phyloP scores from a whole-genome alignment of 108 stramenopile genomes.

The Fragilaria radians region DNA sequence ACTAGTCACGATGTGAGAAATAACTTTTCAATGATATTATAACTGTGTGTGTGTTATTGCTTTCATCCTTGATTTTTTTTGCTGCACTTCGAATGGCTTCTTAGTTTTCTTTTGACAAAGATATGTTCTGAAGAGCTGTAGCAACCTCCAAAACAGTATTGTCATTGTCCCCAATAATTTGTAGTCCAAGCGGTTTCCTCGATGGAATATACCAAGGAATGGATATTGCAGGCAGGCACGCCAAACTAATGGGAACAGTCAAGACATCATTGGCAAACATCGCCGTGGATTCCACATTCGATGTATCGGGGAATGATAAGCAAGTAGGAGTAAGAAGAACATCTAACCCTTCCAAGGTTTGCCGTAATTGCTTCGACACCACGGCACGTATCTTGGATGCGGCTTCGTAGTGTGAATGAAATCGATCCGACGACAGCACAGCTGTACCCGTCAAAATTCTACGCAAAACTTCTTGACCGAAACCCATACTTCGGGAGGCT shows the following conservation, averaged over 20 bases:
- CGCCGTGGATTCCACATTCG: slow-evolving; percentile 52
- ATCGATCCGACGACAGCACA: slow-evolving; percentile 79
- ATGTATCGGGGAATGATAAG: slow-evolving; percentile 42
- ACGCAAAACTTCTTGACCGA: slow-evolving; percentile 76
- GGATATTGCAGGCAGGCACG: slow-evolving; percentile 75
- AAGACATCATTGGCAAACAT: slow-evolving; percentile 89
- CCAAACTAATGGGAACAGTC: slow-evolving; percentile 83
- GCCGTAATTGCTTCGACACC: slow-evolving; percentile 52
- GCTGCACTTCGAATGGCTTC: too few species aligned
- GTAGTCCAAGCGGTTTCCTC: slow-evolving; percentile 20
- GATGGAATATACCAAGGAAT: slow-evolving; percentile 37
- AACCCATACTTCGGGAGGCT: slow-evolving; percentile 52
- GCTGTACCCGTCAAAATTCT: slow-evolving; percentile 79
- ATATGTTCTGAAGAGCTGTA: background rate
- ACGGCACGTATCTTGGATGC: slow-evolving; percentile 67
- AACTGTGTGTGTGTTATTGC: too few species aligned
- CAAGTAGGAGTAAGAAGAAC: slow-evolving; percentile 73
- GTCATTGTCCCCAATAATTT: slow-evolving; percentile 5
- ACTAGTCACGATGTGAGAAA: background rate
- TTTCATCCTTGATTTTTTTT: too few species aligned
- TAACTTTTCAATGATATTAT: too few species aligned
- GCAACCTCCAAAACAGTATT: background rate
- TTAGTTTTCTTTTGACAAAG: too few species aligned
- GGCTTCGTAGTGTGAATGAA: slow-evolving; percentile 82
- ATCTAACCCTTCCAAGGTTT: slow-evolving; percentile 53